Conservation (phyloP, 2,329 filamentous ascomycete species). For the Calonectria pteridis region DNA sequence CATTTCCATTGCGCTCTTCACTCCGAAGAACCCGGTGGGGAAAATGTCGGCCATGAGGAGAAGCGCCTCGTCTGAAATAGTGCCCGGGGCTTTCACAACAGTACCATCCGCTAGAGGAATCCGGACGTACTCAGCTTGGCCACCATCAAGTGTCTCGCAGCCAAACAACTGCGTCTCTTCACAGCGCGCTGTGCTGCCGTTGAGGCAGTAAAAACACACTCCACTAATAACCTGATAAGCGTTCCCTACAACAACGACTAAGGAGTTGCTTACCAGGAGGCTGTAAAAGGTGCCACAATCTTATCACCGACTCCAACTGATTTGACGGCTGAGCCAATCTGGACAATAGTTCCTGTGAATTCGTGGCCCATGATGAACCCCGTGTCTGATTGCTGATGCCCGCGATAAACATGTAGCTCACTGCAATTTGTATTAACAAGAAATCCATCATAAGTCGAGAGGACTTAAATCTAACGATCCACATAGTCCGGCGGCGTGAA, state of each 20-base stretch:
- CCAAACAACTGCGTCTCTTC: conserved; percentile 79
- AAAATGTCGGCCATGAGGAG: conserved; percentile 96
- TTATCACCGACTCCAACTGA: conserved; percentile 80
- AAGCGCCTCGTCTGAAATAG: conserved; percentile 79
- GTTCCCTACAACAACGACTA: not conserved
- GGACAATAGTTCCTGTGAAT: conserved; percentile 82
- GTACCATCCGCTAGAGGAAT: conserved; percentile 86
- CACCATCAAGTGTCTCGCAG: conserved; percentile 76
- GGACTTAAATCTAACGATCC: conserved; percentile 74
- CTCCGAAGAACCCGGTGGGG: conserved; percentile 87
- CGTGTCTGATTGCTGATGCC: conserved; percentile 77
- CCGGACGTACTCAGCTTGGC: conserved; percentile 85
- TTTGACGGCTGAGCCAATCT: conserved; percentile 76
- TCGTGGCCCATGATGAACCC: conserved; percentile 84
- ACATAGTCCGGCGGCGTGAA: conserved; percentile 86
- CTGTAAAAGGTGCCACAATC: conserved; percentile 86
- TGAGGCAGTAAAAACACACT: conserved; percentile 88
- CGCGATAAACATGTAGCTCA: conserved; percentile 88
- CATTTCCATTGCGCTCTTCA: conserved; percentile 79
- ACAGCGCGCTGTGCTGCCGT: conserved; percentile 83
- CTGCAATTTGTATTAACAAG: conserved; percentile 55
- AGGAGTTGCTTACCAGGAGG: conserved; percentile 72
- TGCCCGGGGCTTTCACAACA: conserved; percentile 75
- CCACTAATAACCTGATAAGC: conserved; percentile 41
- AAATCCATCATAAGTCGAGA: not conserved